Base-by-base conservation (phyloP, 2,329 filamentous ascomycete species). In the Emmonsiellopsis sp. region DNA sequence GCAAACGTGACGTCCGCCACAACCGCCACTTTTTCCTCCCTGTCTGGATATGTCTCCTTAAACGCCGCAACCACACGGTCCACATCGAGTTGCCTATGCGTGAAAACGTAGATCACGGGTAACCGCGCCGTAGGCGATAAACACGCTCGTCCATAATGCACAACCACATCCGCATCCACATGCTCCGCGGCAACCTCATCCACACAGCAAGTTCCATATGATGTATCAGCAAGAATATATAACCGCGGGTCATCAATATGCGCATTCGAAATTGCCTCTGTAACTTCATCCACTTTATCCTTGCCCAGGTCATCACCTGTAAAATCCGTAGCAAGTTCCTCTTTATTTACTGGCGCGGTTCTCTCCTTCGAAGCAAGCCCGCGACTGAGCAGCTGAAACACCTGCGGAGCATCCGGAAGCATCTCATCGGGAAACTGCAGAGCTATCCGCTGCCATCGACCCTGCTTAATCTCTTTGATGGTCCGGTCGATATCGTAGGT, bases 161-260 rank as follows among this genome's bases (percentile, higher is more conserved):
- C 85, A 1, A 97, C 87, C 0, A 90, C 88, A 57, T 97, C 86
- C 6, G 93, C 91, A 63, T 89, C 80, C 13, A 89, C 86, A 67
- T 98, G 93, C 68, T 98, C 91, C 2, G 93, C 93, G 0, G 93
- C 93, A 41, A 97, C 85, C 73, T 98, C 93, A 65, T 98, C 93
- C 15, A 97, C 91, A 65, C 93, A 98, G 72, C 93, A 98, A 0
- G 92, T 86, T 55, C 93, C 94, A 70, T 97, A 98, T 1, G 92
- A 96, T 2, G 93, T 97, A 69, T 98, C 93, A 34, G 86, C 93
- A 15, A 98, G 76, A 56, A 98, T 91, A 62, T 87, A 95, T 51
- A 97, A 76, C 43, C 70, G 73, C 7, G 69, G 65, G 2, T 70
- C 61, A 37, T 64, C 58, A 35, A 55, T 50, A 50, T 61, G 53